A percentile compares a stretch with the other conserved stretches of the same genome.
These are phyloP conservation scores for Suhomyces maxii DNA, from an alignment of 1,139 yeast genomes.

Conservation along the genomic window DNA sequence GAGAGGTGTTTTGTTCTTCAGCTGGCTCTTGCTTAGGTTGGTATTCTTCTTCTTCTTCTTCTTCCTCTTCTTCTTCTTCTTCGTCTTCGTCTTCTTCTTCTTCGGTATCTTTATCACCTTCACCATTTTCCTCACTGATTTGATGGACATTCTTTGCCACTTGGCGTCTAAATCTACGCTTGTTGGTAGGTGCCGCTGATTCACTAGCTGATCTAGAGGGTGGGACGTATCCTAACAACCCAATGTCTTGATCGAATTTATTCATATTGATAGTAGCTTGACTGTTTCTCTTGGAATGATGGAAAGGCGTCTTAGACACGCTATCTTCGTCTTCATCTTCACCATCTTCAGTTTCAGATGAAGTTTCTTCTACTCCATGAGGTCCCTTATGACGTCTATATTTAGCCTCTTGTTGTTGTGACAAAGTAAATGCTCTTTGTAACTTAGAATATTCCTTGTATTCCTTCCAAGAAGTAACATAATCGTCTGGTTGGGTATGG, in stretches of 20 bases:
- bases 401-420: slow-evolving; percentile 46
- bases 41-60: slow-evolving; percentile 7
- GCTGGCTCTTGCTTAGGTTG: slow-evolving; percentile 5
- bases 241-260: slow-evolving; percentile 31
- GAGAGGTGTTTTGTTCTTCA: slow-evolving; percentile 4
- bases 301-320: slow-evolving; percentile 8
- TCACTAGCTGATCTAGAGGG: slow-evolving; percentile 18
- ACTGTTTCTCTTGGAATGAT: slow-evolving; percentile 16
- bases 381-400: slow-evolving; percentile 22
- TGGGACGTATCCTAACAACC: slow-evolving; percentile 43
- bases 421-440: slow-evolving; percentile 53
- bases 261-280: slow-evolving; percentile 29
- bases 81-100: no score
- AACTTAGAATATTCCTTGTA: slow-evolving; percentile 70
- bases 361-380: slow-evolving; percentile 5
- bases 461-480: slow-evolving; percentile 84
- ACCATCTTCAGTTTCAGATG: slow-evolving; percentile 17
- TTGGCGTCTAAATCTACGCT: slow-evolving; percentile 14
- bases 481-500: slow-evolving; percentile 93
- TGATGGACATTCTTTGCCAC: slow-evolving; percentile 1
- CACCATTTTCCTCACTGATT: slow-evolving; percentile 8
- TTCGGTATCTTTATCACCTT: slow-evolving; percentile 9
- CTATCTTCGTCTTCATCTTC: slow-evolving; percentile 14
- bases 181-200: slow-evolving; percentile 2
- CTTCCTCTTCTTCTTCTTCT: no score